These are phyloP conservation scores for Haplographium delicatum DNA, from an alignment of 495 filamentous ascomycete species.

Conservation along the genomic window DNA sequence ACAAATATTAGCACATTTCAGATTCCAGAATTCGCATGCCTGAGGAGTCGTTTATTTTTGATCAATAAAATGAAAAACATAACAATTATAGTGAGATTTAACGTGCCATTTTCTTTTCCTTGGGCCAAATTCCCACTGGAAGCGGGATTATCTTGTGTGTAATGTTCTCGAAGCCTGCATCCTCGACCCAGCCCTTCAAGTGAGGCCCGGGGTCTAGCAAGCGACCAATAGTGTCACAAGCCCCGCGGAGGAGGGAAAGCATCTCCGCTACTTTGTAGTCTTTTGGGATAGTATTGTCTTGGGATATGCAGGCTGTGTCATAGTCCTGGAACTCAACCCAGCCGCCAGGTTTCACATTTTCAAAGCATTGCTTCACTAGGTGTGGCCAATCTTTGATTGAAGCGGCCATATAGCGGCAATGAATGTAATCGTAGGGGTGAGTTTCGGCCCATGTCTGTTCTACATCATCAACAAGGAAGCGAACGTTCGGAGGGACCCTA, in stretches of 20 bases:
- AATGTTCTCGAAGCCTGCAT: not conserved
- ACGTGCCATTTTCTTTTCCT: not conserved
- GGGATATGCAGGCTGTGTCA: conserved; percentile 24
- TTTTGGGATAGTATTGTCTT: not conserved
- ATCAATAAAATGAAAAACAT: too few relatives aligned
- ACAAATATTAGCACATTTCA: not conserved
- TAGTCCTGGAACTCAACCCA: conserved; percentile 55
- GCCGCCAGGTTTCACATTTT: conserved; percentile 51
- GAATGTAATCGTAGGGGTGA: conserved; percentile 51
- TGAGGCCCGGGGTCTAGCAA: not conserved
- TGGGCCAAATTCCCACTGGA: not conserved
- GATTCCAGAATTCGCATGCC: not conserved
- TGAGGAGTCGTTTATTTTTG: not conserved
- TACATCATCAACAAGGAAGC: conserved; percentile 56
- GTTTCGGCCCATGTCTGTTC: conserved; percentile 48
- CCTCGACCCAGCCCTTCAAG: not conserved
- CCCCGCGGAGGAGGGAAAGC: not conserved
- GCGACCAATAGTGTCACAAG: not conserved
- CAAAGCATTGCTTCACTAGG: conserved; percentile 42
- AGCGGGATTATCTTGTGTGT: not conserved
- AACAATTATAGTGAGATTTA: not conserved
- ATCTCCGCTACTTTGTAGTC: not conserved
- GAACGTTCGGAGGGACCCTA: conserved; percentile 49
- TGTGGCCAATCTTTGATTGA: conserved; percentile 54
- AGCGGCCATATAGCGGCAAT: conserved; percentile 54